A percentile compares a stretch with the other conserved stretches of the same genome.
Evolutionary conservation across 176 grass and related monocot species (phyloP).

Genomic region (Musa beccarii): DNA sequence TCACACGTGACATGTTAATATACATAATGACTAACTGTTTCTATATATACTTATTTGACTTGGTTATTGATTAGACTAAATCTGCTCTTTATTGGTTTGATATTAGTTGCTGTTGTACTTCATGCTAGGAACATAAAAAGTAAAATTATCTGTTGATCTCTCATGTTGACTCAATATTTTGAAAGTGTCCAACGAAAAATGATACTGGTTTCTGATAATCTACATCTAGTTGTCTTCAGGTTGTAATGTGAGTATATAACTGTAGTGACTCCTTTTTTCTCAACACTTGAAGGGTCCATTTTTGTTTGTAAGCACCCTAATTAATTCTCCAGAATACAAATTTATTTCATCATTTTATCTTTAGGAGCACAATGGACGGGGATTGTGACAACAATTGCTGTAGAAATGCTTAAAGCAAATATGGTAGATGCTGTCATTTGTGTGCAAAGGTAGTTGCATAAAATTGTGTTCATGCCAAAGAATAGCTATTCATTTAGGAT

Average conservation of each 20-base stretch:
- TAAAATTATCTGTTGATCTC: no score
- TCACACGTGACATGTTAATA: not conserved
- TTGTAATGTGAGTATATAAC: not conserved
- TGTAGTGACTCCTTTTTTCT: no score
- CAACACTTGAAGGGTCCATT: not conserved
- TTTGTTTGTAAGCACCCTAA: not conserved
- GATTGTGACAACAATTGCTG: slow-evolving; percentile 83
- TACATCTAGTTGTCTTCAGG: not conserved
- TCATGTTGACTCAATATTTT: no score
- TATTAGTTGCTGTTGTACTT: not conserved
- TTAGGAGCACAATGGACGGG: slow-evolving; percentile 89
- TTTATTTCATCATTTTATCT: slow-evolving; percentile 14
- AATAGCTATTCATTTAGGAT: not conserved
- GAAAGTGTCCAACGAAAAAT: no score
- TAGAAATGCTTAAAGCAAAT: slow-evolving; percentile 89
- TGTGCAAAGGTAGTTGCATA: slow-evolving; percentile 64
- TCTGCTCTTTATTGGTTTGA: no score
- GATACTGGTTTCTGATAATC: no score
- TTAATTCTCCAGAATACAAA: not conserved
- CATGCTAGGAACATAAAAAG: no score
- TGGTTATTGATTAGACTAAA: no score
- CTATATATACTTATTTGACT: not conserved
- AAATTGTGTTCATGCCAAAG: not conserved
- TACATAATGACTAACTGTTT: not conserved
- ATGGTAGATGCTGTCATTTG: slow-evolving; percentile 91